phyloP scores from a whole-genome alignment of 2,329 filamentous ascomycete species.

The Bisporella sp. region DNA sequence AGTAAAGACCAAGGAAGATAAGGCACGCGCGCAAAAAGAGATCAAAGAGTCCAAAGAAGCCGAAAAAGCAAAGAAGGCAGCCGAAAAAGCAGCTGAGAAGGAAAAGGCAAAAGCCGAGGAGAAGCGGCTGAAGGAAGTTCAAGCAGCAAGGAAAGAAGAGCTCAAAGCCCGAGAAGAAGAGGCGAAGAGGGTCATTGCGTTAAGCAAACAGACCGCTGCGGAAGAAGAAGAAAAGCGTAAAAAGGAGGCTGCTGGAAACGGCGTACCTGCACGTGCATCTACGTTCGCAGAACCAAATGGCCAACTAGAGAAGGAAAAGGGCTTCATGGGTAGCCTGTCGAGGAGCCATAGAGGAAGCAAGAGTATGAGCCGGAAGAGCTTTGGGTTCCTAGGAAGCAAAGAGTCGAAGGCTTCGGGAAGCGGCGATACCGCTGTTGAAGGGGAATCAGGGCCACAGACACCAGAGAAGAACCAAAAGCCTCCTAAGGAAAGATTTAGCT shows the following conservation, averaged over 20 bases:
- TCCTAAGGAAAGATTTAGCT: conserved; percentile 54
- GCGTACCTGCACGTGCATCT: neutral
- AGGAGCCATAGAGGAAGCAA: conserved; percentile 67
- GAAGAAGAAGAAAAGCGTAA: conserved; percentile 52
- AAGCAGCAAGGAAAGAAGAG: conserved; percentile 30
- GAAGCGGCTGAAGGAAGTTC: conserved; percentile 29
- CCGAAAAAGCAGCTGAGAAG: conserved; percentile 36
- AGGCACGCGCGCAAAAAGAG: conserved; percentile 58
- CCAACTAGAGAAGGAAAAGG: conserved; percentile 24
- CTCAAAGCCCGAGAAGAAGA: conserved; percentile 44
- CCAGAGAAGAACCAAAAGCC: conserved; percentile 39
- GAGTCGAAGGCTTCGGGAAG: conserved; percentile 2
- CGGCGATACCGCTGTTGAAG: conserved; percentile 20
- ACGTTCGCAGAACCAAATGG: neutral
- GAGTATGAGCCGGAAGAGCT: conserved; percentile 69
- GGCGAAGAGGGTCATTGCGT: conserved; percentile 50
- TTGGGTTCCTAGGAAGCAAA: conserved; percentile 54
- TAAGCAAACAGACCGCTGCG: conserved; percentile 46
- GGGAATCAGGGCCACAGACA: conserved; percentile 18
- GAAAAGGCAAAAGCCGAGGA: conserved; percentile 37
- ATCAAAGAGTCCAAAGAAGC: conserved; percentile 44
- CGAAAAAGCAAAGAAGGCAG: conserved; percentile 34
- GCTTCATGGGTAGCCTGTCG: conserved; percentile 24
- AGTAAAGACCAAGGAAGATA: conserved; percentile 50
- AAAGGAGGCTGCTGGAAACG: conserved; percentile 21